Percentiles rank a stretch among this genome's conserved stretches.
These are phyloP conservation scores for Trifolium dubium DNA, from an alignment of 306 rosid genomes.

Conservation along the genomic window DNA sequence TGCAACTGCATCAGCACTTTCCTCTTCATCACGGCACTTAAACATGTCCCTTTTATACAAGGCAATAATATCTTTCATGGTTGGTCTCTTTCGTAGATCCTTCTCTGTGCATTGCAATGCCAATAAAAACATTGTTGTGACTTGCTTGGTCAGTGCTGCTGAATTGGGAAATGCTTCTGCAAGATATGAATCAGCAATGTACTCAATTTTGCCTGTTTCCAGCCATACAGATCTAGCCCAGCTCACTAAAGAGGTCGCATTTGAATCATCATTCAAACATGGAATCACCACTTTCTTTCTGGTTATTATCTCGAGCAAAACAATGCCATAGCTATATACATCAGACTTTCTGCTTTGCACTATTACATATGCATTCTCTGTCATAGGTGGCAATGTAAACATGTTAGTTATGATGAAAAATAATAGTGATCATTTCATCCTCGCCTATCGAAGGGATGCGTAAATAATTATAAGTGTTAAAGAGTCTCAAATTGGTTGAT, in stretches of 20 bases:
- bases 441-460: neutral
- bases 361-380: constrained; percentile 67
- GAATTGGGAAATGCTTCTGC: constrained; percentile 41
- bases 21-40: neutral
- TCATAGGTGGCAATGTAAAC: neutral
- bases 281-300: constrained; percentile 62
- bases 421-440: neutral
- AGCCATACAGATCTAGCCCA: constrained; percentile 63
- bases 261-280: constrained; percentile 40
- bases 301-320: constrained; percentile 71
- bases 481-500: too few species aligned
- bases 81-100: constrained; percentile 60
- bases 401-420: neutral
- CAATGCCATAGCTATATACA: constrained; percentile 73
- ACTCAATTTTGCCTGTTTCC: constrained; percentile 36
- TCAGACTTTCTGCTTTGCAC: constrained; percentile 56
- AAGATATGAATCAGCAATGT: constrained; percentile 59
- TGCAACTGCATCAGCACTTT: neutral
- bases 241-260: constrained; percentile 13
- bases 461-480: too few species aligned
- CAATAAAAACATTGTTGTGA: constrained; percentile 49
- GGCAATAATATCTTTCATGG: constrained; percentile 56
- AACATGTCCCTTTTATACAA: neutral
- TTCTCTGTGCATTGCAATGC: constrained; percentile 64
- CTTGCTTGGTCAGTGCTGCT: constrained; percentile 36